Conservation (phyloP, 2,329 filamentous ascomycete species). For the Whalleya microplaca region DNA sequence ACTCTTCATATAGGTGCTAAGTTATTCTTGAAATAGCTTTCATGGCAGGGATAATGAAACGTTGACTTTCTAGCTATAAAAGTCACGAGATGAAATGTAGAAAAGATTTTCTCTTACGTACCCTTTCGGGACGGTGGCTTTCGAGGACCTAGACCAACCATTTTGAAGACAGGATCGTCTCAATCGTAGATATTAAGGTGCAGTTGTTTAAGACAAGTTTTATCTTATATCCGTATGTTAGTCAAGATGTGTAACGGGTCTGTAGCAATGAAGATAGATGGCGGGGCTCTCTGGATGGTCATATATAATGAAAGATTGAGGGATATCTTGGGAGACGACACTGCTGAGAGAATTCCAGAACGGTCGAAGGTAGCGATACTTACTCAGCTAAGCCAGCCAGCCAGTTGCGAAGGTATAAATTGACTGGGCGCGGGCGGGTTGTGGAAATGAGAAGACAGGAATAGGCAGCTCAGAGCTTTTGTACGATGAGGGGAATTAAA, state of each 20-base stretch:
- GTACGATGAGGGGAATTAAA: constrained; percentile 26
- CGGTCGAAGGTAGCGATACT: constrained; percentile 7
- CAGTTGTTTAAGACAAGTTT: constrained; percentile 3
- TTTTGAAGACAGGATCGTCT: constrained; percentile 38
- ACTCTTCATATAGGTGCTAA: too few species aligned
- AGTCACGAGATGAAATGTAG: constrained; percentile 2
- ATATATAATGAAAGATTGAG: constrained; percentile 15
- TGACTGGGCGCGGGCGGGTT: constrained; percentile 4
- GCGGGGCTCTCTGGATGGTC: constrained; percentile 8
- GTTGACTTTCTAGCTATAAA: too few species aligned
- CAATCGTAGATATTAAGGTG: background rate
- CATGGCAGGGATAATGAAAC: too few species aligned
- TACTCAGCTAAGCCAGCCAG: constrained; percentile 23
- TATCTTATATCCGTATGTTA: constrained; percentile 8
- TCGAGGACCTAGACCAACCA: constrained; percentile 56
- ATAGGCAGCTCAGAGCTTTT: constrained; percentile 20
- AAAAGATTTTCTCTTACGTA: constrained; percentile 49
- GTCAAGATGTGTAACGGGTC: constrained; percentile 2
- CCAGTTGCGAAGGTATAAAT: constrained; percentile 9
- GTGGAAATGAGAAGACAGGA: constrained; percentile 9
- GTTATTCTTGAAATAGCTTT: too few species aligned
- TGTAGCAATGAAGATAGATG: background rate
- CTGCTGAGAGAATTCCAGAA: constrained; percentile 7
- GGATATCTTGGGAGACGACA: constrained; percentile 6
- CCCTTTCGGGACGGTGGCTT: constrained; percentile 65